phyloP scores from a whole-genome alignment of 2,329 filamentous ascomycete genomes.

The Sarocladiaceae sp. region DNA sequence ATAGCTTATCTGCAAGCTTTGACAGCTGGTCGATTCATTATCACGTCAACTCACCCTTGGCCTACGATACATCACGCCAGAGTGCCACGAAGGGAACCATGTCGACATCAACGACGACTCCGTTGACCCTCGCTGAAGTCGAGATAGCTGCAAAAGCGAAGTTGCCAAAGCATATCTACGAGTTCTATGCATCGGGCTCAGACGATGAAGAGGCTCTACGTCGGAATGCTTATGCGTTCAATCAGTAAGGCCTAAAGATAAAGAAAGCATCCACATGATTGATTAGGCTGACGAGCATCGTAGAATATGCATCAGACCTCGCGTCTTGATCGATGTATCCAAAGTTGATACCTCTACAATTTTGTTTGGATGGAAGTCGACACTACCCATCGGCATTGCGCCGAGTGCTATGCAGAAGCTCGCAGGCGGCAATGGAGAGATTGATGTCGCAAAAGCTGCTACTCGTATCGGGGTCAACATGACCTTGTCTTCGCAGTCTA shows the following conservation, averaged over 20 bases:
- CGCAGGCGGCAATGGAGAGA: slow-evolving; percentile 1
- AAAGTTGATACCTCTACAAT: slow-evolving; percentile 1
- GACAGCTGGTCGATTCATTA: no score
- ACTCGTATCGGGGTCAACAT: neutral
- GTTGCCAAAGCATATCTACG: slow-evolving; percentile 10
- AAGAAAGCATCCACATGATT: neutral
- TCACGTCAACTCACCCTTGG: no score
- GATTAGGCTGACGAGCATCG: neutral
- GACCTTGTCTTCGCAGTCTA: slow-evolving; percentile 8
- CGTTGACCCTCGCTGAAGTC: slow-evolving; percentile 9
- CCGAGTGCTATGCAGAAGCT: slow-evolving; percentile 9
- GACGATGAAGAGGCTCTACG: slow-evolving; percentile 6
- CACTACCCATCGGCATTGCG: slow-evolving; percentile 7
- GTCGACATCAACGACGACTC: neutral
- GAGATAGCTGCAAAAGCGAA: slow-evolving; percentile 6
- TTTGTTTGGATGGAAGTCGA: neutral
- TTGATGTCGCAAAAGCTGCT: slow-evolving; percentile 6
- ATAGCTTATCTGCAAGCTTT: no score
- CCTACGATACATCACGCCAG: neutral
- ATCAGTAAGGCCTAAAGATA: neutral
- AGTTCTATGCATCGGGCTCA: slow-evolving; percentile 10
- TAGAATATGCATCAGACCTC: slow-evolving; percentile 8
- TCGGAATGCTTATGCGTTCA: slow-evolving; percentile 5
- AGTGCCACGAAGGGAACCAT: neutral
- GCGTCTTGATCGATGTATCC: slow-evolving; percentile 5